Evolutionary conservation across 2,329 filamentous ascomycete species (phyloP).

Genomic region (Tolypocladium endophyticum): DNA sequence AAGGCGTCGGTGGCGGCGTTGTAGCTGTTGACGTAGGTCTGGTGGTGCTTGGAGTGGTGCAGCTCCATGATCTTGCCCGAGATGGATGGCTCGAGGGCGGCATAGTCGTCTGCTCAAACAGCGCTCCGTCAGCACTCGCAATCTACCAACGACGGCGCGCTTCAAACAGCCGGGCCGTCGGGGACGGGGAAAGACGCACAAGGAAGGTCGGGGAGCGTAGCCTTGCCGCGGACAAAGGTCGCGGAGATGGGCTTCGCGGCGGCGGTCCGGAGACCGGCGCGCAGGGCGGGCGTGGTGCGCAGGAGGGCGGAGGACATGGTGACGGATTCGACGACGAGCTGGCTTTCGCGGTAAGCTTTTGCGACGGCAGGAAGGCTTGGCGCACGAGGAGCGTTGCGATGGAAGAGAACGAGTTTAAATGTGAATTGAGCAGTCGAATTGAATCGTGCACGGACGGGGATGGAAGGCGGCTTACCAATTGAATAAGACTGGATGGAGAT

Average conservation of each 20-base stretch:
- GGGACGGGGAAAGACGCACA: slow-evolving; percentile 26
- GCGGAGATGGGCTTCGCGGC: slow-evolving; percentile 52
- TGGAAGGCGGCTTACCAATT: background rate
- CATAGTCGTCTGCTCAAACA: slow-evolving; percentile 69
- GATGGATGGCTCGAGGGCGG: slow-evolving; percentile 76
- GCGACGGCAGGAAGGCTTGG: background rate
- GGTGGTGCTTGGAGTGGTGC: slow-evolving; percentile 89
- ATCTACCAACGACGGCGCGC: too few relatives aligned
- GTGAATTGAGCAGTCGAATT: background rate
- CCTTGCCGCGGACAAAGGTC: slow-evolving; percentile 77
- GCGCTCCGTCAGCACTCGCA: background rate
- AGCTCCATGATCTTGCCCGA: slow-evolving; percentile 93
- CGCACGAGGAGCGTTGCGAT: background rate
- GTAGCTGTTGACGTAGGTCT: slow-evolving; percentile 84
- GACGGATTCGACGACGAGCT: slow-evolving; percentile 1
- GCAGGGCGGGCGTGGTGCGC: slow-evolving; percentile 55
- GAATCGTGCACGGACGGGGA: background rate
- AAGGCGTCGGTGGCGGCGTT: slow-evolving; percentile 70
- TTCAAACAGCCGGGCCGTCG: too few relatives aligned
- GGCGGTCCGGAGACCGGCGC: slow-evolving; percentile 60
- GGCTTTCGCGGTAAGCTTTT: background rate
- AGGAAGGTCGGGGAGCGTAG: slow-evolving; percentile 80
- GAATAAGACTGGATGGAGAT: slow-evolving; percentile 1
- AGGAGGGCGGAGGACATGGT: slow-evolving; percentile 70
- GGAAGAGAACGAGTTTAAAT: slow-evolving; percentile 3